A percentile compares a stretch with the other conserved stretches of the same genome.
These are phyloP conservation scores for Cyberlindnera maritima DNA, from an alignment of 805 yeast genomes.

Conservation along the genomic window DNA sequence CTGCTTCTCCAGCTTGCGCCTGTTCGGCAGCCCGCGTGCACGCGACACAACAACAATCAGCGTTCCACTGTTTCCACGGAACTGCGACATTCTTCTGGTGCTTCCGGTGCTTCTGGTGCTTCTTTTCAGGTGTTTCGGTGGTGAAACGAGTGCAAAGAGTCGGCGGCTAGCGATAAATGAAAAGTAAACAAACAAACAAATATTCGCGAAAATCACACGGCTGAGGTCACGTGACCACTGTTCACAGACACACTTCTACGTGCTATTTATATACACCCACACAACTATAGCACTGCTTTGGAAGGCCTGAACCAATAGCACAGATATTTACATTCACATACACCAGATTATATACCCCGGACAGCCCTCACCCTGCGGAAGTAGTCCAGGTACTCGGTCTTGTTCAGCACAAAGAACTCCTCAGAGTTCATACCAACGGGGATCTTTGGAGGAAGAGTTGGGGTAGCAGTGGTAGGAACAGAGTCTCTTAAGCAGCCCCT, in stretches of 20 bases:
- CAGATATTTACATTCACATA: not conserved
- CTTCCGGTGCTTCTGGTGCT: too few relatives aligned
- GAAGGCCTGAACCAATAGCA: too few relatives aligned
- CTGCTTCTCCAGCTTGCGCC: constrained; percentile 86
- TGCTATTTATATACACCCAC: too few relatives aligned
- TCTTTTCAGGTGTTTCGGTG: too few relatives aligned
- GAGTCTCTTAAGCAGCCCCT: constrained; percentile 21
- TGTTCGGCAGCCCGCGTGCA: constrained; percentile 84
- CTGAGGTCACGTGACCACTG: not conserved
- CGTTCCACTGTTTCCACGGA: constrained; percentile 41
- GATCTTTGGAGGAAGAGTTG: constrained; percentile 26
- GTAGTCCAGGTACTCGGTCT: constrained; percentile 14
- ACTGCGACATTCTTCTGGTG: constrained; percentile 27
- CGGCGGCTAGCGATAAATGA: too few relatives aligned
- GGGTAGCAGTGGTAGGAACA: constrained; percentile 12
- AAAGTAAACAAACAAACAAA: constrained; percentile 14
- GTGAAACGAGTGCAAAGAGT: not conserved
- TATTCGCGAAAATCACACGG: too few relatives aligned
- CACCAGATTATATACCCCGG: not conserved
- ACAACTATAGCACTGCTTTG: too few relatives aligned
- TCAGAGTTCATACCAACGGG: constrained; percentile 26
- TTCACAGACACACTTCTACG: too few relatives aligned
- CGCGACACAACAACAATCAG: constrained; percentile 74
- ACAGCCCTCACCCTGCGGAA: constrained; percentile 8
- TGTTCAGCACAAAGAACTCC: constrained; percentile 23